These are phyloP conservation scores for Kurtzmaniella quercitrusa DNA, from an alignment of 1,139 yeast species.

Conservation along the genomic window DNA sequence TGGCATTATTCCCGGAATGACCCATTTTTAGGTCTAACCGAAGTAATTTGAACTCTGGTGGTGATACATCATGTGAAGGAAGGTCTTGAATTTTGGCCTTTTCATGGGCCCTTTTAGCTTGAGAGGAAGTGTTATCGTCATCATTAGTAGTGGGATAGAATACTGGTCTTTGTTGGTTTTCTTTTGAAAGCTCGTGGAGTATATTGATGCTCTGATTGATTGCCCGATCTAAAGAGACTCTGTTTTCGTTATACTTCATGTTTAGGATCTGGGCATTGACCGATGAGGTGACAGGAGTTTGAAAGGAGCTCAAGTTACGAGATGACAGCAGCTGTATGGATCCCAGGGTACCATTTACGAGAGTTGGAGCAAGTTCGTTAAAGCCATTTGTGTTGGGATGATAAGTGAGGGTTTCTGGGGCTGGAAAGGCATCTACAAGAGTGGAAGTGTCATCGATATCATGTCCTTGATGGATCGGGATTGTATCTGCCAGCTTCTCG, in stretches of 20 bases:
- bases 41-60: conserved; percentile 53
- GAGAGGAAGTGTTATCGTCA: conserved; percentile 10
- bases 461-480: not conserved
- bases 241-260: conserved; percentile 64
- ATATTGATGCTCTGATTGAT: conserved; percentile 55
- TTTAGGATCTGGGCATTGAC: conserved; percentile 55
- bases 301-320: conserved; percentile 2
- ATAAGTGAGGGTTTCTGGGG: conserved; percentile 6
- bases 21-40: conserved; percentile 63
- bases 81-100: conserved; percentile 24
- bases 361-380: not conserved
- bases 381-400: conserved; percentile 2
- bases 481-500: conserved; percentile 5
- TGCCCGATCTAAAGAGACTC: conserved; percentile 56
- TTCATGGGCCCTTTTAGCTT: conserved; percentile 27
- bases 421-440: not conserved
- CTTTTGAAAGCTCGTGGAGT: conserved; percentile 49
- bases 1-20: conserved; percentile 36
- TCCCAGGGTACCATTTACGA: not conserved
- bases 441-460: not conserved
- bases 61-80: conserved; percentile 17
- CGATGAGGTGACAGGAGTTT: conserved; percentile 8
- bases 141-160: conserved; percentile 60
- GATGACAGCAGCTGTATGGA: conserved; percentile 3
- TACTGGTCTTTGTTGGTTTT: conserved; percentile 58